A percentile compares a stretch with the other conserved stretches of the same genome.
These are phyloP conservation scores for Leptographium flavum DNA, from an alignment of 2,329 filamentous ascomycete genomes.

Conservation along the genomic window DNA sequence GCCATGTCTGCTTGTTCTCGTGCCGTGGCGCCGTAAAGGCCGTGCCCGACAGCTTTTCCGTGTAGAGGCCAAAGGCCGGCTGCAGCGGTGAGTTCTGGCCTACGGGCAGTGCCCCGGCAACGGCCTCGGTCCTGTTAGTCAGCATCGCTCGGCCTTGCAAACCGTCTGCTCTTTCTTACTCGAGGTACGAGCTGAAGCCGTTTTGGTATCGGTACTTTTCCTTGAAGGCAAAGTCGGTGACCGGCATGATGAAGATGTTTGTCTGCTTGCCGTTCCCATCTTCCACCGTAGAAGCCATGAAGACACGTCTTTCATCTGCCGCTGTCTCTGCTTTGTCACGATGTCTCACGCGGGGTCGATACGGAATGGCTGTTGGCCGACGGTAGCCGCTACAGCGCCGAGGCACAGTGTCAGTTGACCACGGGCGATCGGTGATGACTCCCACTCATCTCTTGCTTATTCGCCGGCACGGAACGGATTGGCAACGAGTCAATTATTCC, in stretches of 20 bases:
- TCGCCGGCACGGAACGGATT: not conserved
- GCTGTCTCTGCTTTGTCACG: too few species aligned
- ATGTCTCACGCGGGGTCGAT: too few species aligned
- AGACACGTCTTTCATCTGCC: too few species aligned
- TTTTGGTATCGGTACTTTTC: constrained; percentile 62
- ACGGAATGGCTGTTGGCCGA: constrained; percentile 3
- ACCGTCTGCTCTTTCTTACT: constrained; percentile 35
- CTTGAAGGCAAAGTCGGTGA: constrained; percentile 30
- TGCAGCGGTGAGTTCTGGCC: constrained; percentile 75
- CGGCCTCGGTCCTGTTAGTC: constrained; percentile 55
- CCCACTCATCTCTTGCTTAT: not conserved
- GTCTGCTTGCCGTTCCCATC: too few species aligned
- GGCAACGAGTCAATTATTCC: constrained; percentile 6
- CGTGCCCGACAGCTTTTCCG: constrained; percentile 64
- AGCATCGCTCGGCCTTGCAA: not conserved
- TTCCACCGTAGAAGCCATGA: too few species aligned
- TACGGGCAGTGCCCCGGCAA: constrained; percentile 58
- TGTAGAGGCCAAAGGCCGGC: constrained; percentile 62
- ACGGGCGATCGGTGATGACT: too few species aligned
- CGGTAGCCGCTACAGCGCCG: not conserved
- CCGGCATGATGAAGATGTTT: constrained; percentile 31
- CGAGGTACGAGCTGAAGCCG: constrained; percentile 64
- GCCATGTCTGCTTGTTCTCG: constrained; percentile 58
- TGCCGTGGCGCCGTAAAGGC: constrained; percentile 56
- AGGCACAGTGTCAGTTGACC: too few species aligned